Percentiles rank a stretch among this genome's conserved stretches.
These are phyloP conservation scores for Somion occarium DNA, from an alignment of 1,284 basidiomycete genomes.

Conservation along the genomic window DNA sequence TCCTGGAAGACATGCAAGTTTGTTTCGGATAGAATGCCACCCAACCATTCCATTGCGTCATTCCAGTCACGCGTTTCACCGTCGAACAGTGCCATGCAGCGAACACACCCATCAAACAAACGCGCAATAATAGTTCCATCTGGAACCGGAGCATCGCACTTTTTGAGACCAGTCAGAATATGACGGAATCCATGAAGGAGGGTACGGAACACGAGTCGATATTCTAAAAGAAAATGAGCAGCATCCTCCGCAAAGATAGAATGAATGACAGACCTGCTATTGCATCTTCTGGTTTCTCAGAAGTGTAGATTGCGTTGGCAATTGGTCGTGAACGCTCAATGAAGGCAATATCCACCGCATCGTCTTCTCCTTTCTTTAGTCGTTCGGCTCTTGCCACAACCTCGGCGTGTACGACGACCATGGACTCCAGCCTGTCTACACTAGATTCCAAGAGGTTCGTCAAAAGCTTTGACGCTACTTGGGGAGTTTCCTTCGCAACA, in stretches of 20 bases:
- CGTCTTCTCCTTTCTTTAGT: constrained; percentile 42
- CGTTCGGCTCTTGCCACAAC: constrained; percentile 44
- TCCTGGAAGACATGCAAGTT: constrained; percentile 92
- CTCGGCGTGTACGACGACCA: constrained; percentile 67
- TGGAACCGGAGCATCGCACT: constrained; percentile 73
- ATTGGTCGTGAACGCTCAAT: constrained; percentile 83
- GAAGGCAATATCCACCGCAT: constrained; percentile 41
- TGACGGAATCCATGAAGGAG: constrained; percentile 90
- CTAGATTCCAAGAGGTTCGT: constrained; percentile 80
- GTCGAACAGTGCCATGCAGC: constrained; percentile 86
- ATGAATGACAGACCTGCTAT: constrained; percentile 53
- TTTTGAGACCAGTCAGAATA: constrained; percentile 75
- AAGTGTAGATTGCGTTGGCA: constrained; percentile 65
- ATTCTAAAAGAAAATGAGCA: constrained; percentile 54
- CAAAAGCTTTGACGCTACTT: constrained; percentile 66
- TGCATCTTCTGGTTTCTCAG: constrained; percentile 75
- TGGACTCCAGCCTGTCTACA: constrained; percentile 82
- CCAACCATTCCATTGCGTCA: constrained; percentile 87
- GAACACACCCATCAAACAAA: constrained; percentile 83
- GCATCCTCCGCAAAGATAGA: background rate
- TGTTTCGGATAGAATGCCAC: constrained; percentile 73
- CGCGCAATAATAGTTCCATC: constrained; percentile 88
- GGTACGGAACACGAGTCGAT: constrained; percentile 83
- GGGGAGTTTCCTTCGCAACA: constrained; percentile 65
- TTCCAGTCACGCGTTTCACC: constrained; percentile 79